Conservation (phyloP, 768 basidiomycete species). For the Leccinum longicurvipes region DNA sequence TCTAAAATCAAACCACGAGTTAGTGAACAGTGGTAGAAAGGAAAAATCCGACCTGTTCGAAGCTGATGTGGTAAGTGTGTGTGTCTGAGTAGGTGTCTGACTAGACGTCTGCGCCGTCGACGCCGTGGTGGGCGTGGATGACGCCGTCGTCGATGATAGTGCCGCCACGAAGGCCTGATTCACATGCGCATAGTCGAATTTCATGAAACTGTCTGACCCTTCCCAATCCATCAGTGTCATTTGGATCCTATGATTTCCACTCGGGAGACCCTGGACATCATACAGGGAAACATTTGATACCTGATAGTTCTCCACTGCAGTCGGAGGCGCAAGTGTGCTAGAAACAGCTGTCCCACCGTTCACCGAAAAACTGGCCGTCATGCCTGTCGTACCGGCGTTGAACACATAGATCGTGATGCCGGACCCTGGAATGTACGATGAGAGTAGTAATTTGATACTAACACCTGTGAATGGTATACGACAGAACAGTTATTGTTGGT, state of each 20-base stretch:
- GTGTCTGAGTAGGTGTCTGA: conserved; percentile 1
- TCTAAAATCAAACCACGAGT: conserved; percentile 10
- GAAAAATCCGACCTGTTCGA: conserved; percentile 12
- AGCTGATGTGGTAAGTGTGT: no score
- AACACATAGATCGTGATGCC: conserved; percentile 28
- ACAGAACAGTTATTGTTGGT: conserved; percentile 13
- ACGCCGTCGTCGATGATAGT: not conserved
- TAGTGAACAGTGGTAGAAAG: not conserved
- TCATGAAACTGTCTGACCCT: conserved; percentile 15
- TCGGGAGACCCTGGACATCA: conserved; percentile 14
- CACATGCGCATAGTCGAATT: conserved; percentile 26
- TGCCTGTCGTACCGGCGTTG: conserved; percentile 18
- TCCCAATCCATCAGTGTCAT: conserved; percentile 25
- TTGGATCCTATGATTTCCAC: conserved; percentile 15
- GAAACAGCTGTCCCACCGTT: conserved; percentile 8
- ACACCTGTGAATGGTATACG: conserved; percentile 22
- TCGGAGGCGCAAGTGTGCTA: conserved; percentile 2
- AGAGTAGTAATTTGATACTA: not conserved
- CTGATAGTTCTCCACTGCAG: conserved; percentile 13
- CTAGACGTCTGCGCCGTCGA: not conserved
- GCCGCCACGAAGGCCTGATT: conserved; percentile 20
- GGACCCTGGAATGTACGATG: conserved; percentile 12
- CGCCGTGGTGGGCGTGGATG: not conserved
- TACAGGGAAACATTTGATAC: conserved; percentile 21
- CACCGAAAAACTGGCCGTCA: conserved; percentile 21